Conservation (phyloP, 2,329 filamentous ascomycete genomes). For the Nemania sp. region DNA sequence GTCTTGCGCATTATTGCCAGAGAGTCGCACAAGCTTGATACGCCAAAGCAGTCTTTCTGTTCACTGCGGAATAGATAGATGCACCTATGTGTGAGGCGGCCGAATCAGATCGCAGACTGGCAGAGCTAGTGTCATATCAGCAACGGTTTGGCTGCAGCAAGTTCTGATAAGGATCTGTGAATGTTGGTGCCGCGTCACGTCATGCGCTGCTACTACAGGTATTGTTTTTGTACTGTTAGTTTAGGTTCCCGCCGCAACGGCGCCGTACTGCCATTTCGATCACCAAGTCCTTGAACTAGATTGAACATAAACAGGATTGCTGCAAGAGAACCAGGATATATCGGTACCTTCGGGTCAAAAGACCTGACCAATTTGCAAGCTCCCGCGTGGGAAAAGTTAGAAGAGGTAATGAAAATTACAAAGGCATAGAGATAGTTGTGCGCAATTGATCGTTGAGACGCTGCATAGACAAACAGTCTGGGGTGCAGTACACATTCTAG, state of each 20-base stretch:
- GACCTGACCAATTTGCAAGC: no score
- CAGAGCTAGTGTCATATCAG: neutral
- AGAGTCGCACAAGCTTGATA: constrained; percentile 13
- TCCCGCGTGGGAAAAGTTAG: no score
- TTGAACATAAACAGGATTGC: no score
- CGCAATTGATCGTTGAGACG: neutral
- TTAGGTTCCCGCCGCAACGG: neutral
- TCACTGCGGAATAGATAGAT: constrained; percentile 5
- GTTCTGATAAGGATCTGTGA: neutral
- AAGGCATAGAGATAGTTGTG: no score
- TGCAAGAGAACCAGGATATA: no score
- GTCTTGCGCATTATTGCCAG: no score
- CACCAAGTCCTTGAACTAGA: no score
- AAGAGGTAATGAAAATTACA: no score
- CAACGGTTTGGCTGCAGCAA: neutral
- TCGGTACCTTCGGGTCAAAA: no score
- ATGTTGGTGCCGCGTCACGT: neutral
- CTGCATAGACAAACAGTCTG: neutral
- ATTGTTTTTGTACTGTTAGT: no score
- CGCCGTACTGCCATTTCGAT: neutral
- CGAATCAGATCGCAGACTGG: constrained; percentile 11
- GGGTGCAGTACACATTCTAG: neutral
- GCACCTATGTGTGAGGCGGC: constrained; percentile 14
- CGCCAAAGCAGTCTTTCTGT: constrained; percentile 3
- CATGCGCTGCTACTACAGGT: constrained; percentile 7